Evolutionary conservation across 1,284 basidiomycete species (phyloP).

Genomic region (Pyrrhoderma lamaoense): DNA sequence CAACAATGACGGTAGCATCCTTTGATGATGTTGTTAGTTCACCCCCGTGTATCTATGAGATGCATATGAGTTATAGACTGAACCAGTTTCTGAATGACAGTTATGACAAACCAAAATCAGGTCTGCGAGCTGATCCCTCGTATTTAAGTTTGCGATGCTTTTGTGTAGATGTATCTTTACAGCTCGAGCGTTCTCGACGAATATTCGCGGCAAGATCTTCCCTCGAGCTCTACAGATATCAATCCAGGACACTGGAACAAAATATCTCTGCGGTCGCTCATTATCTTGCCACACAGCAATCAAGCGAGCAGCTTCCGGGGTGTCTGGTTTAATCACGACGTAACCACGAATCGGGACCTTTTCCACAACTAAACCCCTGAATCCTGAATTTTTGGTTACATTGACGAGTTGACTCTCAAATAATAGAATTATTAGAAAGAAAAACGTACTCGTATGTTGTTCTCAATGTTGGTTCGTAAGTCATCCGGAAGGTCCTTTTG

Average conservation of each 20-base stretch:
- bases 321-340: conserved; percentile 59
- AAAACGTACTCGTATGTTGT: conserved; percentile 54
- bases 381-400: conserved; percentile 32
- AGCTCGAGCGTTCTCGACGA: conserved; percentile 48
- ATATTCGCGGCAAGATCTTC: conserved; percentile 65
- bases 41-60: conserved; percentile 65
- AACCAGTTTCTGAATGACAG: neutral
- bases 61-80: conserved; percentile 4
- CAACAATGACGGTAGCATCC: conserved; percentile 64
- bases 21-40: conserved; percentile 59
- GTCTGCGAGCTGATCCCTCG: conserved; percentile 50
- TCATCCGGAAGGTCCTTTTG: conserved; percentile 68
- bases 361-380: conserved; percentile 67
- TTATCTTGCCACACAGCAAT: conserved; percentile 55
- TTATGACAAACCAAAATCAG: conserved; percentile 54
- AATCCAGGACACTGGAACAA: conserved; percentile 71
- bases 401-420: neutral
- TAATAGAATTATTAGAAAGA: neutral
- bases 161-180: conserved; percentile 71
- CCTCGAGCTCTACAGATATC: conserved; percentile 71
- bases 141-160: conserved; percentile 68
- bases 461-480: conserved; percentile 57
- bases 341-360: conserved; percentile 72
- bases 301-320: conserved; percentile 62
- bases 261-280: conserved; percentile 63